Conservation (phyloP, 192 early-diverging fungal species). For the Pecoramyces ruminantium region DNA sequence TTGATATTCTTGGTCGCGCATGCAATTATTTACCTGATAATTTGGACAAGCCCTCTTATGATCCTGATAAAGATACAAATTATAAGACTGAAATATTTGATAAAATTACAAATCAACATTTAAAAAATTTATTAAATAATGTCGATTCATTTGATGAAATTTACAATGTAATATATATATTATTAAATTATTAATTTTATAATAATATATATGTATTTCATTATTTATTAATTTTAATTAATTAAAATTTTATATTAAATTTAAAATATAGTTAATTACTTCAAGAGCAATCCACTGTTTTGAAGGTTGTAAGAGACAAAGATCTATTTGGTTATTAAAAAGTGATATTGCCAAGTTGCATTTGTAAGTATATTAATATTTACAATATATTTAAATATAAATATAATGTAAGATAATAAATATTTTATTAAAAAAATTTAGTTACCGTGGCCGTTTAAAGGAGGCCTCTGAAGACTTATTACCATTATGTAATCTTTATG, state of each 20-base stretch:
- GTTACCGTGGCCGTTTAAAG: conserved; percentile 38
- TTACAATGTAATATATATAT: conserved; percentile 14
- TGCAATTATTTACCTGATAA: conserved; percentile 30
- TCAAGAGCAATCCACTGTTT: conserved; percentile 51
- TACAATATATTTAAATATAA: too few relatives aligned
- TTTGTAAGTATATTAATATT: conserved; percentile 57
- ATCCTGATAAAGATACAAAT: conserved; percentile 25
- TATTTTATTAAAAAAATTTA: too few relatives aligned
- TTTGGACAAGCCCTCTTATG: conserved; percentile 16
- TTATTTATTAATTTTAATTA: too few relatives aligned
- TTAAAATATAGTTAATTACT: conserved; percentile 27
- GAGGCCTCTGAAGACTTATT: conserved; percentile 47
- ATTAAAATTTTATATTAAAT: too few relatives aligned
- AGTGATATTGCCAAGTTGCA: conserved; percentile 59
- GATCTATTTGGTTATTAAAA: conserved; percentile 43
- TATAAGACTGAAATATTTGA: conserved; percentile 2
- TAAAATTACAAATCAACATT: conserved; percentile 46
- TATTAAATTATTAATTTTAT: too few relatives aligned
- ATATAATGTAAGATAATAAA: neutral
- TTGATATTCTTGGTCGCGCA: conserved; percentile 54
- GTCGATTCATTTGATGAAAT: conserved; percentile 50
- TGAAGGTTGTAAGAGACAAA: conserved; percentile 36
- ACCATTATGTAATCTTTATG: conserved; percentile 32
- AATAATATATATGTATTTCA: conserved; percentile 21
- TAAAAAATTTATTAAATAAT: conserved; percentile 35